Conservation (phyloP, 2,329 filamentous ascomycete species). For the Aspergillus aculeatus region DNA sequence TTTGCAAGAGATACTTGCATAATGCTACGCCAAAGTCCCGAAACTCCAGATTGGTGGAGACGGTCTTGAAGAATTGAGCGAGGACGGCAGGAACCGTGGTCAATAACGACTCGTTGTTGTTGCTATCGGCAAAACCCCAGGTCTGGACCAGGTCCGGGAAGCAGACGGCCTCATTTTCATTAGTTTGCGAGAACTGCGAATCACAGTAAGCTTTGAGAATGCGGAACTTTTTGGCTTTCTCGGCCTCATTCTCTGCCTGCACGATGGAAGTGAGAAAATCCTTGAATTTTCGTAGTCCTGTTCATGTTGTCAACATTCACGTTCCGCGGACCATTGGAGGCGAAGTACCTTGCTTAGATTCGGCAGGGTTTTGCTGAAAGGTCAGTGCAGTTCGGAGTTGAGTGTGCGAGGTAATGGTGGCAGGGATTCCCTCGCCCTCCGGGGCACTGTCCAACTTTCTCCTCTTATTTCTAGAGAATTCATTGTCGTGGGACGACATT, state of each 20-base stretch:
- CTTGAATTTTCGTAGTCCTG: constrained; percentile 47
- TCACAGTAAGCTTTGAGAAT: constrained; percentile 52
- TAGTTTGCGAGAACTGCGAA: constrained; percentile 51
- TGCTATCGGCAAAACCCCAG: constrained; percentile 79
- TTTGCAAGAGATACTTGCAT: constrained; percentile 77
- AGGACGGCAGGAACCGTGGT: constrained; percentile 79
- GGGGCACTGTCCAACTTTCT: constrained; percentile 38
- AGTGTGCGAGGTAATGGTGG: constrained; percentile 49
- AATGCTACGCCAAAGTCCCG: constrained; percentile 73
- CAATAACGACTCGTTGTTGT: constrained; percentile 76
- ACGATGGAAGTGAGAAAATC: constrained; percentile 44
- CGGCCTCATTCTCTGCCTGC: constrained; percentile 34
- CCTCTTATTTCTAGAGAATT: constrained; percentile 38
- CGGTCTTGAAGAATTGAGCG: constrained; percentile 74
- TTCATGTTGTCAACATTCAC: constrained; percentile 2
- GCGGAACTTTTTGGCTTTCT: constrained; percentile 41
- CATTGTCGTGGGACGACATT: constrained; percentile 37
- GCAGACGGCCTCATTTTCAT: constrained; percentile 58
- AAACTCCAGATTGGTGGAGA: constrained; percentile 72
- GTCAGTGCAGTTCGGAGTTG: constrained; percentile 68
- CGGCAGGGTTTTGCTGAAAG: constrained; percentile 66
- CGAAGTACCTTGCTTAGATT: constrained; percentile 62
- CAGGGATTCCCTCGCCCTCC: constrained; percentile 16
- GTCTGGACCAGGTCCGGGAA: constrained; percentile 80
- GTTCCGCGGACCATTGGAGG: background rate